These are phyloP conservation scores for Stropharia rugosoannulata DNA, from an alignment of 768 basidiomycete genomes.

Conservation along the genomic window DNA sequence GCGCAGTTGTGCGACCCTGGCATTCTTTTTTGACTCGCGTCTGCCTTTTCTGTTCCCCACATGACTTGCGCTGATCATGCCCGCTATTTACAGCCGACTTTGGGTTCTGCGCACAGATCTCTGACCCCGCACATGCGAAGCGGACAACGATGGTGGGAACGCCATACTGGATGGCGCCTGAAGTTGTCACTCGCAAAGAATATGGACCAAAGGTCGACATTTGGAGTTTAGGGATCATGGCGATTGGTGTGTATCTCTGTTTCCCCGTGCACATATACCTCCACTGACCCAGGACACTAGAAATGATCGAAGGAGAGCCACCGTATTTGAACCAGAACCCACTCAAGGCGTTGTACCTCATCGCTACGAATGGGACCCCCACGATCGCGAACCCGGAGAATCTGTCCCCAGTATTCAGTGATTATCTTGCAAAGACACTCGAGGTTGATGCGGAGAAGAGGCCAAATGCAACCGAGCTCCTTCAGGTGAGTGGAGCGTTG, in stretches of 20 bases:
- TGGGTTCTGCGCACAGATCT: constrained; percentile 98
- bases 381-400: constrained; percentile 89
- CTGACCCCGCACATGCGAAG: constrained; percentile 85
- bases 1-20: background rate
- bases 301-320: constrained; percentile 98
- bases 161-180: constrained; percentile 99
- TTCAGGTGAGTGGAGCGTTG: constrained; percentile 50
- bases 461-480: constrained; percentile 78
- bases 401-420: constrained; percentile 74
- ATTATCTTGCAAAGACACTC: constrained; percentile 84
- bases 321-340: constrained; percentile 97
- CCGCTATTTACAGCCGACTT: constrained; percentile 72
- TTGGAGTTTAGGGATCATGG: constrained; percentile 96
- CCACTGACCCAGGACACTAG: constrained; percentile 34
- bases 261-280: background rate
- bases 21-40: background rate
- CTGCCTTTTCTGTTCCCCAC: background rate
- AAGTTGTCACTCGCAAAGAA: constrained; percentile 96
- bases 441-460: constrained; percentile 96
- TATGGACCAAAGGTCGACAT: constrained; percentile 99
- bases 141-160: constrained; percentile 98
- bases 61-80: background rate
- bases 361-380: constrained; percentile 97
- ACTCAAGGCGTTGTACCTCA: constrained; percentile 93
- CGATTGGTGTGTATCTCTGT: constrained; percentile 66